These are phyloP conservation scores for Diddensiella transvaalensis DNA, from an alignment of 805 yeast species.

Conservation along the genomic window DNA sequence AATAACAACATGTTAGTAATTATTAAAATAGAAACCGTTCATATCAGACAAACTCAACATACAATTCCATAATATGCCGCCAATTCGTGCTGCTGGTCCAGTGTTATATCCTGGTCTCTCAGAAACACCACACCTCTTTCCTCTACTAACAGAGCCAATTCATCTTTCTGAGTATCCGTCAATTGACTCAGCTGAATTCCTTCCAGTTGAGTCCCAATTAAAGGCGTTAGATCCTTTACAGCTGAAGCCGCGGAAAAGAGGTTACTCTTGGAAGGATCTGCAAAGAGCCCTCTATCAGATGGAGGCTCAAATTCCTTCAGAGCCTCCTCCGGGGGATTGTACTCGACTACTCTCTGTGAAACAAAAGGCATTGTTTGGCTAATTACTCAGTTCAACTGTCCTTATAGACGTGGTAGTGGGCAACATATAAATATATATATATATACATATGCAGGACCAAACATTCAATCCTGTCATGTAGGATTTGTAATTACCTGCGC, in stretches of 20 bases:
- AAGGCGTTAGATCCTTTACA: conserved; percentile 48
- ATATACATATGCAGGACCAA: too few relatives aligned
- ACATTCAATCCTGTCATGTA: too few relatives aligned
- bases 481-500: too few relatives aligned
- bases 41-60: neutral
- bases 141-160: conserved; percentile 44
- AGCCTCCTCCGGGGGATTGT: conserved; percentile 10
- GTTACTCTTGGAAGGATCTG: conserved; percentile 9
- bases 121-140: conserved; percentile 51
- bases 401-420: neutral
- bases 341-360: conserved; percentile 3
- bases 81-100: conserved; percentile 28
- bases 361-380: conserved; percentile 14
- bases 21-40: too few relatives aligned
- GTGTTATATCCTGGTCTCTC: conserved; percentile 41
- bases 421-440: neutral
- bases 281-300: conserved; percentile 11
- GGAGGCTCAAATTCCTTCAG: conserved; percentile 14
- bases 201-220: conserved; percentile 61
- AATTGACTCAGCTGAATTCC: conserved; percentile 56
- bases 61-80: conserved; percentile 24
- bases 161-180: conserved; percentile 53
- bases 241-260: conserved; percentile 12
- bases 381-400: too few relatives aligned
- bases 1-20: neutral